Evolutionary conservation across 2,329 filamentous ascomycete species (phyloP).

Genomic region (Cordyceps cicadae): DNA sequence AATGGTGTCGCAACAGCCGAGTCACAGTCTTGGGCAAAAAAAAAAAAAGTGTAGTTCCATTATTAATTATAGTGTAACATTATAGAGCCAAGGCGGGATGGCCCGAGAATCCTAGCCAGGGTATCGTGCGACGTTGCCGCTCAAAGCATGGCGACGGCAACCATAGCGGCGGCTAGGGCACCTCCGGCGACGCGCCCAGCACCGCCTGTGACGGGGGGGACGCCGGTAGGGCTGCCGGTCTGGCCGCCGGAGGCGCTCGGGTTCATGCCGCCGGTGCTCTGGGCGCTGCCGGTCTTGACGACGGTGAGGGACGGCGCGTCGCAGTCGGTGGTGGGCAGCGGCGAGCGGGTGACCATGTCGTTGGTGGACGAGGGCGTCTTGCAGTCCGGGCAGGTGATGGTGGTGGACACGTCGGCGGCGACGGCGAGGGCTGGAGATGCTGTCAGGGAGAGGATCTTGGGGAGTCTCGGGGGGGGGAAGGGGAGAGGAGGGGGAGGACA

Average conservation of each 20-base stretch:
- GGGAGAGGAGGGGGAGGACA: not conserved
- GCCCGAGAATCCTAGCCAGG: not conserved
- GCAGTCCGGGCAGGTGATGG: slow-evolving; percentile 12
- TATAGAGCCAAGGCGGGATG: too few relatives aligned
- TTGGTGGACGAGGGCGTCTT: slow-evolving; percentile 8
- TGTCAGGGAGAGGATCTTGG: not conserved
- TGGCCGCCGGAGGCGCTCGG: not conserved
- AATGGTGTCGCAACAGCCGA: too few relatives aligned
- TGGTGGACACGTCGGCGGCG: not conserved
- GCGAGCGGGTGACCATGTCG: slow-evolving; percentile 13
- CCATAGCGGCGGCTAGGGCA: not conserved
- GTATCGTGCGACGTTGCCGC: not conserved
- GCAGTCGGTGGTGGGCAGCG: slow-evolving; percentile 11
- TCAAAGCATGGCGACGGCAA: not conserved
- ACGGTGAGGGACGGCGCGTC: slow-evolving; percentile 9
- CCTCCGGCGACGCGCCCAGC: not conserved
- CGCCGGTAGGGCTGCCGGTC: not conserved
- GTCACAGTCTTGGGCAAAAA: too few relatives aligned
- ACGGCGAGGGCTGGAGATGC: not conserved
- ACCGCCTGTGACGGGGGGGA: not conserved
- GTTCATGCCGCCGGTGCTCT: slow-evolving; percentile 13
- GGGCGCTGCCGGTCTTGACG: not conserved
- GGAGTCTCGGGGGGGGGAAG: too few relatives aligned
- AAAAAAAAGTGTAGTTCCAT: too few relatives aligned
- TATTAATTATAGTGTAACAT: too few relatives aligned